These are phyloP conservation scores for Ochetophila trinervis DNA, from an alignment of 306 rosid species.

Conservation along the genomic window DNA sequence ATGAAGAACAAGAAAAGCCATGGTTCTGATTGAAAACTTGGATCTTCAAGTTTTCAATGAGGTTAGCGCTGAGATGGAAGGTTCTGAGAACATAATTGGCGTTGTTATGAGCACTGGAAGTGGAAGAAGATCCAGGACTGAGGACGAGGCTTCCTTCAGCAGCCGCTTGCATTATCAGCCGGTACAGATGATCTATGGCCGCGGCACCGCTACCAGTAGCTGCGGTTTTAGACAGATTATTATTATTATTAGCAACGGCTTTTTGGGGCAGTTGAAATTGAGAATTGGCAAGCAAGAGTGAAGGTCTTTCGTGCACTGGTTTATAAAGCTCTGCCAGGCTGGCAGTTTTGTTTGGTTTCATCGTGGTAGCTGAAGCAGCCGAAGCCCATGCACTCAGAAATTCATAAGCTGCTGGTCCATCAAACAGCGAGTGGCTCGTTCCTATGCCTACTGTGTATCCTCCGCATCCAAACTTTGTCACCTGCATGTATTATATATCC, in stretches of 20 bases:
- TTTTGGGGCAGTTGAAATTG: not conserved
- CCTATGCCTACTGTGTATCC: conserved; percentile 74
- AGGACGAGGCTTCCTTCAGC: conserved; percentile 9
- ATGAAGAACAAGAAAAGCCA: conserved; percentile 54
- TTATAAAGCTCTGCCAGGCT: conserved; percentile 20
- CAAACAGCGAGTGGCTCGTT: conserved; percentile 68
- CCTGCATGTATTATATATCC: conserved; percentile 29
- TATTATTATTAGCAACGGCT: not conserved
- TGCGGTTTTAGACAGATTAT: not conserved
- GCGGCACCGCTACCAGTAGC: conserved; percentile 23
- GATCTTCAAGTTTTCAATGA: conserved; percentile 48
- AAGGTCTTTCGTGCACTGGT: conserved; percentile 69
- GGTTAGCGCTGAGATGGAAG: conserved; percentile 41
- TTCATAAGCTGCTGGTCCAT: conserved; percentile 65
- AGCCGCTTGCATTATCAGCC: conserved; percentile 56
- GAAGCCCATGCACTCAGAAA: conserved; percentile 73
- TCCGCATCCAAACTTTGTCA: conserved; percentile 79
- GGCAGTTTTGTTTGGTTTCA: conserved; percentile 17
- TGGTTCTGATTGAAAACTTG: conserved; percentile 25
- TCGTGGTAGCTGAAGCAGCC: conserved; percentile 44
- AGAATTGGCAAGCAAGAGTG: conserved; percentile 15
- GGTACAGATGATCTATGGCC: conserved; percentile 65
- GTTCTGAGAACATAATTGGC: conserved; percentile 50
- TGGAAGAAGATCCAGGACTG: not conserved
- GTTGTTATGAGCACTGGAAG: conserved; percentile 22